Evolutionary conservation across 2,329 filamentous ascomycete genomes (phyloP), one percentile per base, ranked within the genome.

Genomic region (Fusarium camptoceras): DNA sequence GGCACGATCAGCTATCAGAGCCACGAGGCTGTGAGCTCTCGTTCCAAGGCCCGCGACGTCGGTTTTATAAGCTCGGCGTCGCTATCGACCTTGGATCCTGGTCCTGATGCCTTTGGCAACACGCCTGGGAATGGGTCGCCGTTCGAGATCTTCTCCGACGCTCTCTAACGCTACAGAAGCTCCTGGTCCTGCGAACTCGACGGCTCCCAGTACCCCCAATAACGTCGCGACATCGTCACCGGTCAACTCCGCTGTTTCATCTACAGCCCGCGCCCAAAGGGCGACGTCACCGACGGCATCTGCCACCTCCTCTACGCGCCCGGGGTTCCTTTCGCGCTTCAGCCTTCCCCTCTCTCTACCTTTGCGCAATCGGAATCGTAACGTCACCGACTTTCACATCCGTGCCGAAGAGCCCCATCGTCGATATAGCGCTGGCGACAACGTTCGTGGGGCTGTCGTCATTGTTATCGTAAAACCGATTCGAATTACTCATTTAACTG

Each of bases 311-410:
- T 70, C 75, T 47, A 74, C 76, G 65, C 76, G 78, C 44, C 72
- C 78, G 27, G 73, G 76, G 59, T 81, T 89, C 68, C 81, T 88
- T 72, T 87, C 86, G 69, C 85, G 86, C 57, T 79, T 88, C 67
- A 81, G 81, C 59, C 80, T 86, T 48, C 84, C 85, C 47, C 81
- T 87, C 61, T 79, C 82, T 42, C 79, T 86, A 14, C 83, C 84
- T 50, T 79, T 87, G 63, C 83, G 85, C 47, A 83, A 83, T 64
- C 83, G 85, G 60, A 83, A 80, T 60, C 90, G 92, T 74, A 89
- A 91, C 78, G 84, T 94, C 72, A 85, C 89, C 81, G 92, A 95
- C 77, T 96, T 94, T 81, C 89, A 93, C 79, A 89, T 96, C 78
- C 87, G 89, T 70, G 88, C 92, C 51, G 87, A 92, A 76, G 92